These are phyloP conservation scores for Microcos paniculata DNA, from an alignment of 345 rosid genomes.

Conservation along the genomic window DNA sequence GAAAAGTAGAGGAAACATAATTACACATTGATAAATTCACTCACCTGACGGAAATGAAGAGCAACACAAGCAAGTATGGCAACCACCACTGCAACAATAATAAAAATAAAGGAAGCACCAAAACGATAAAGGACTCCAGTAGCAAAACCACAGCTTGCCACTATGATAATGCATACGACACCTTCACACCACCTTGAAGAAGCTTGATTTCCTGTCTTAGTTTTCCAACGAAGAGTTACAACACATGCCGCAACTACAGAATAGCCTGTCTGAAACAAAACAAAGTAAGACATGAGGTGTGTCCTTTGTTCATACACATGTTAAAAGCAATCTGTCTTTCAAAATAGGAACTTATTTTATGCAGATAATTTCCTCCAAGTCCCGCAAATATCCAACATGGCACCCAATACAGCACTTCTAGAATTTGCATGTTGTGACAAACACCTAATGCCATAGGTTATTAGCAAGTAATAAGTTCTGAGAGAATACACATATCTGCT, in stretches of 20 bases:
- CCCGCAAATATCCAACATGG: neutral
- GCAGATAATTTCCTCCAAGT: neutral
- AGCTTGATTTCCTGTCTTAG: slow-evolving; percentile 44
- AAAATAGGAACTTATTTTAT: neutral
- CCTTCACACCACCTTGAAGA: slow-evolving; percentile 72
- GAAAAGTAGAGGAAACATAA: neutral
- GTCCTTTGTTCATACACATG: neutral
- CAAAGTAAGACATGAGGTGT: slow-evolving; percentile 16
- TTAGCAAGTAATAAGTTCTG: neutral
- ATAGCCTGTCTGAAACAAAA: slow-evolving; percentile 82
- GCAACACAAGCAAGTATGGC: slow-evolving; percentile 57
- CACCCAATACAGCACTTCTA: neutral
- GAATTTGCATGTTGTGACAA: neutral
- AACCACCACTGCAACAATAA: slow-evolving; percentile 42
- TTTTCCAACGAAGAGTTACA: slow-evolving; percentile 77
- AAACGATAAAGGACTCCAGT: slow-evolving; percentile 70
- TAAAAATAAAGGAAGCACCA: slow-evolving; percentile 47
- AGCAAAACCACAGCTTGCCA: slow-evolving; percentile 76
- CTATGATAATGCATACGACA: slow-evolving; percentile 58
- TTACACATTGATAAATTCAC: slow-evolving; percentile 15
- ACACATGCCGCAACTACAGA: slow-evolving; percentile 97
- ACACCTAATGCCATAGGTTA: neutral
- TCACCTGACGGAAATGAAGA: slow-evolving; percentile 72
- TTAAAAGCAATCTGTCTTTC: neutral
- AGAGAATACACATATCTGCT: neutral